Evolutionary conservation across 1,284 basidiomycete species (phyloP).

Genomic region (Rhodotorula sp.): DNA sequence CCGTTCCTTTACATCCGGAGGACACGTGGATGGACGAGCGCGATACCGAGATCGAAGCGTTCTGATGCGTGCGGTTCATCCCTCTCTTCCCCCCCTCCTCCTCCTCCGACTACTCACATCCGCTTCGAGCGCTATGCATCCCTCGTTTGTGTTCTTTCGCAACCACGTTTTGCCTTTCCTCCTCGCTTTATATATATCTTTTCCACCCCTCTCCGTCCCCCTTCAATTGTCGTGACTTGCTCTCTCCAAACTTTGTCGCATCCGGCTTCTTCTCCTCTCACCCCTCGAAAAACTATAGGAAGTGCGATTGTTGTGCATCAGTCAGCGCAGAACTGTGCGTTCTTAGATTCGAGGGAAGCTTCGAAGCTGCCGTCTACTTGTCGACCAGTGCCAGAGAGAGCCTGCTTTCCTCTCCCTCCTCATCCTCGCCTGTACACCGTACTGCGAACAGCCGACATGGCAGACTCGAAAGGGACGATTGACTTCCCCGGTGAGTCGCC

Average conservation of each 20-base stretch:
- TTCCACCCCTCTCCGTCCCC: background rate
- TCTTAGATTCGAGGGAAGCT: too few species aligned
- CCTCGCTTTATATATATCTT: background rate
- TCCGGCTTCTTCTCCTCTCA: background rate
- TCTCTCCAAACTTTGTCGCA: background rate
- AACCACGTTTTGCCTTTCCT: too few species aligned
- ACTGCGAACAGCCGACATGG: background rate
- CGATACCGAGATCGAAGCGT: conserved; percentile 1
- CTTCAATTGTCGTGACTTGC: background rate
- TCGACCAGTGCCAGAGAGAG: too few species aligned
- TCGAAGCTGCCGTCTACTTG: too few species aligned
- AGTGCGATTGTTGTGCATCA: background rate
- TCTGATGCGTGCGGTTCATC: background rate
- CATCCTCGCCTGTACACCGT: too few species aligned
- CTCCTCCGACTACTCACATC: background rate
- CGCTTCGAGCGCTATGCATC: too few species aligned
- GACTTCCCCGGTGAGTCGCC: conserved; percentile 5
- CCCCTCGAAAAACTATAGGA: background rate
- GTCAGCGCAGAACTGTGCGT: too few species aligned
- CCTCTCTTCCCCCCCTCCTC: background rate
- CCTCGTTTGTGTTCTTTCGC: too few species aligned
- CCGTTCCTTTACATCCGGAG: conserved; percentile 87
- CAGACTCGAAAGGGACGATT: background rate
- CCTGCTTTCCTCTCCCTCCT: too few species aligned
- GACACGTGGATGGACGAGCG: conserved; percentile 88